phyloP scores from a whole-genome alignment of 2,329 filamentous ascomycete genomes.

The Nigrospora sphaerica region DNA sequence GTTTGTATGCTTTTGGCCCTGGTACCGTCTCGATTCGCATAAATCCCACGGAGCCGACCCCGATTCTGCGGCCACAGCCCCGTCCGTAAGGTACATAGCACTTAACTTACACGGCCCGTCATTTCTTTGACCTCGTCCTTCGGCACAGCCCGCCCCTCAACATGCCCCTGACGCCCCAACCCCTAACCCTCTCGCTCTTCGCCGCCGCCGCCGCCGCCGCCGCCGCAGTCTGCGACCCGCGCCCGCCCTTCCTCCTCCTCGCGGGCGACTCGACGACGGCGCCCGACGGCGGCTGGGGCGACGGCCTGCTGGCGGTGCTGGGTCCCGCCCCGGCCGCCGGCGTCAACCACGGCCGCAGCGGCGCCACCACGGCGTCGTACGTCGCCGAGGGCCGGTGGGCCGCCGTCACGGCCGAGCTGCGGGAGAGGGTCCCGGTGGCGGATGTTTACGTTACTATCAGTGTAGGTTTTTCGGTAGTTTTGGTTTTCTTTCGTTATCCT shows the following conservation, averaged over 20 bases:
- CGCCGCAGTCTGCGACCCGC: too few relatives aligned
- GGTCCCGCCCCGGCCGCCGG: constrained; percentile 36
- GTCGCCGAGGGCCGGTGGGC: constrained; percentile 44
- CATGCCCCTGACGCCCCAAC: too few relatives aligned
- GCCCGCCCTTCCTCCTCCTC: constrained; percentile 19
- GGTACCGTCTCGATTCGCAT: too few relatives aligned
- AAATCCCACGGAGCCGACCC: too few relatives aligned
- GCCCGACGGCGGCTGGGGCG: constrained; percentile 46
- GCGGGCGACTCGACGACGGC: constrained; percentile 45
- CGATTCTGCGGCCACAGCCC: too few relatives aligned
- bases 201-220: too few relatives aligned
- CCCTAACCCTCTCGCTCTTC: too few relatives aligned
- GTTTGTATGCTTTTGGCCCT: too few relatives aligned
- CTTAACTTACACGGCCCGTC: too few relatives aligned
- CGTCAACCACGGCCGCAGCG: constrained; percentile 48
- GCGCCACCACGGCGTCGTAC: constrained; percentile 50
- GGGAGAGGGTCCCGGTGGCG: constrained; percentile 27
- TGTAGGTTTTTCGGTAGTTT: constrained; percentile 15
- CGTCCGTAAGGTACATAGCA: too few relatives aligned
- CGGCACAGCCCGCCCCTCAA: too few relatives aligned
- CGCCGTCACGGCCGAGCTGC: constrained; percentile 34
- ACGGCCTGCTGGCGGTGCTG: constrained; percentile 48
- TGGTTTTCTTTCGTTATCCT: background rate
- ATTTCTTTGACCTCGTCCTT: too few relatives aligned
- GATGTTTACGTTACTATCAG: constrained; percentile 48